A percentile compares a stretch with the other conserved stretches of the same genome.
Evolutionary conservation across 768 basidiomycete species (phyloP).

Genomic region (Multifurca ochricompacta): DNA sequence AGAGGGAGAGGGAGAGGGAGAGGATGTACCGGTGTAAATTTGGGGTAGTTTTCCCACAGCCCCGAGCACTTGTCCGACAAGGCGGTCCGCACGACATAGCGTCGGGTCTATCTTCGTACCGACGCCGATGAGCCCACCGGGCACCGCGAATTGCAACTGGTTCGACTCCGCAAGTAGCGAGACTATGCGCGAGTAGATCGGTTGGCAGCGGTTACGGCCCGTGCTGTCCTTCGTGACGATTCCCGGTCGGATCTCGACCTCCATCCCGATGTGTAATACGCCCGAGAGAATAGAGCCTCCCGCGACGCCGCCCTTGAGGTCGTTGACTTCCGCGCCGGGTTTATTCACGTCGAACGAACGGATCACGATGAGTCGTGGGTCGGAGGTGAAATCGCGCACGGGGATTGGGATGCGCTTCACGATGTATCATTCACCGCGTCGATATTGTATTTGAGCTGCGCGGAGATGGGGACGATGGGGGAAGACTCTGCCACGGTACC

Average conservation of each 20-base stretch:
- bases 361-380: slow-evolving; percentile 94
- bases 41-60: slow-evolving; percentile 90
- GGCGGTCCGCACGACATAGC: slow-evolving; percentile 90
- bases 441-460: slow-evolving; percentile 98
- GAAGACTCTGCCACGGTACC: slow-evolving; percentile 96
- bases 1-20: background rate
- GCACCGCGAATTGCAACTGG: slow-evolving; percentile 88
- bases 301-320: slow-evolving; percentile 96
- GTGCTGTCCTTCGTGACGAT: slow-evolving; percentile 92
- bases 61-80: slow-evolving; percentile 95
- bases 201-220: slow-evolving; percentile 86
- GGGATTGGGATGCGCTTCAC: slow-evolving; percentile 95
- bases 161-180: slow-evolving; percentile 94
- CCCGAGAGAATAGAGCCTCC: slow-evolving; percentile 95
- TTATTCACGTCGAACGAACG: slow-evolving; percentile 99
- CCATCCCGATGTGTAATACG: slow-evolving; percentile 80
- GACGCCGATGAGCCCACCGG: slow-evolving; percentile 96
- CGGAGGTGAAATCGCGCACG: slow-evolving; percentile 83
- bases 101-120: slow-evolving; percentile 96
- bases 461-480: slow-evolving; percentile 98
- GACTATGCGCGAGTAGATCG: slow-evolving; percentile 87
- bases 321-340: slow-evolving; percentile 93
- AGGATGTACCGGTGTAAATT: slow-evolving; percentile 71
- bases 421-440: slow-evolving; percentile 99
- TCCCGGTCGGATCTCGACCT: slow-evolving; percentile 95